Conservation (phyloP, 768 basidiomycete genomes). For the Kwoniella dendrophila region DNA sequence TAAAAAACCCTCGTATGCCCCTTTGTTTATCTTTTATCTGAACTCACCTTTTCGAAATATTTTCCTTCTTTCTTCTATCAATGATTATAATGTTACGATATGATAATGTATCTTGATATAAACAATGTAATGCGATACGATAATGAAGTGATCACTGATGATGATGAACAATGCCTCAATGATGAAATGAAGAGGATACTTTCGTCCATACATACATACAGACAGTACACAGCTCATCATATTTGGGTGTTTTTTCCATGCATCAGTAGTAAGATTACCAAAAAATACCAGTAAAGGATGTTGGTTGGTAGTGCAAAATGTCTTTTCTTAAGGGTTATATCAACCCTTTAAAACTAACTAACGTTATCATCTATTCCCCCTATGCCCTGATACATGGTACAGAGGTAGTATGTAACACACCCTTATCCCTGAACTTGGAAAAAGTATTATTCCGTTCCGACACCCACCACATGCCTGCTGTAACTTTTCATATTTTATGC, state of each 20-base stretch:
- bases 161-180: not conserved
- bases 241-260: too few species aligned
- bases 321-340: not conserved
- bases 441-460: too few species aligned
- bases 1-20: slow-evolving; percentile 2
- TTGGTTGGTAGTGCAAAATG: not conserved
- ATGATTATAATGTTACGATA: not conserved
- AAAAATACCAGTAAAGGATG: slow-evolving; percentile 1
- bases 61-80: not conserved
- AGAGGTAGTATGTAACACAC: too few species aligned
- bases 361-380: not conserved
- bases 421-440: too few species aligned
- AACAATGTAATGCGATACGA: not conserved
- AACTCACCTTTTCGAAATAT: not conserved
- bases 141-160: not conserved
- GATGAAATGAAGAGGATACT: not conserved
- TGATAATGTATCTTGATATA: too few species aligned
- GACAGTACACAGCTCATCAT: too few species aligned
- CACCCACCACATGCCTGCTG: too few species aligned
- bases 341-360: not conserved
- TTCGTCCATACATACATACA: not conserved
- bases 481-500: too few species aligned
- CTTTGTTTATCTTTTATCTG: not conserved
- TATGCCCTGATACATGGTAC: too few species aligned
- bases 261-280: too few species aligned